phyloP scores from a whole-genome alignment of 352 stramenopile genomes.

The Phytophthora capsici region DNA sequence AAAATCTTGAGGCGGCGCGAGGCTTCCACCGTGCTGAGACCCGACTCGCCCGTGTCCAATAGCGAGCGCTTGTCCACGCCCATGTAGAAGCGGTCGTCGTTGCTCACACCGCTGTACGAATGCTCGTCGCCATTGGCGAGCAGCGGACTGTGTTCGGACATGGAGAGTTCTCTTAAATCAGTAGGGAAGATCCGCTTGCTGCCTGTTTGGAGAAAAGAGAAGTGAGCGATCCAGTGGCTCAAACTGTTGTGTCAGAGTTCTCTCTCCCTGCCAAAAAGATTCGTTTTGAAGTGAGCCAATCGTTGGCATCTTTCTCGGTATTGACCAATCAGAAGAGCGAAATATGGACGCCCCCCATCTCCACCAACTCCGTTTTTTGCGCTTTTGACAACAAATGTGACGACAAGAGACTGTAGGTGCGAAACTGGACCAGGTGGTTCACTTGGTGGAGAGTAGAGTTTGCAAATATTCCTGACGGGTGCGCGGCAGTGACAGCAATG shows the following conservation, averaged over 20 bases:
- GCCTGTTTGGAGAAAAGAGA: slow-evolving; percentile 12
- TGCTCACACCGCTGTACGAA: slow-evolving; percentile 40
- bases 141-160: slow-evolving; percentile 70
- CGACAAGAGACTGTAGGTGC: slow-evolving; percentile 1
- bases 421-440: slow-evolving; percentile 2
- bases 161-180: slow-evolving; percentile 9
- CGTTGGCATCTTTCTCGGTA: slow-evolving; percentile 1
- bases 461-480: slow-evolving; percentile 4
- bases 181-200: slow-evolving; percentile 17
- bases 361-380: slow-evolving; percentile 15
- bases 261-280: slow-evolving; percentile 31
- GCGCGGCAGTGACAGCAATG: not conserved
- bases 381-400: slow-evolving; percentile 21
- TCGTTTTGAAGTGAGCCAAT: slow-evolving; percentile 29
- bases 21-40: slow-evolving; percentile 85
- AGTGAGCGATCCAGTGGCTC: slow-evolving; percentile 28
- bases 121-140: slow-evolving; percentile 48
- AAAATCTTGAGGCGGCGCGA: slow-evolving; percentile 80
- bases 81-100: slow-evolving; percentile 82
- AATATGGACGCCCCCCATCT: slow-evolving; percentile 14
- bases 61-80: slow-evolving; percentile 82
- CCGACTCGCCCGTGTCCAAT: slow-evolving; percentile 67
- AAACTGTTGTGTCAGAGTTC: not conserved
- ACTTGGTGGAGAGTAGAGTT: not conserved
- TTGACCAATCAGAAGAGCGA: slow-evolving; percentile 11